phyloP scores from a whole-genome alignment of 192 early-diverging fungal genomes.

The Backusella morwellensis region DNA sequence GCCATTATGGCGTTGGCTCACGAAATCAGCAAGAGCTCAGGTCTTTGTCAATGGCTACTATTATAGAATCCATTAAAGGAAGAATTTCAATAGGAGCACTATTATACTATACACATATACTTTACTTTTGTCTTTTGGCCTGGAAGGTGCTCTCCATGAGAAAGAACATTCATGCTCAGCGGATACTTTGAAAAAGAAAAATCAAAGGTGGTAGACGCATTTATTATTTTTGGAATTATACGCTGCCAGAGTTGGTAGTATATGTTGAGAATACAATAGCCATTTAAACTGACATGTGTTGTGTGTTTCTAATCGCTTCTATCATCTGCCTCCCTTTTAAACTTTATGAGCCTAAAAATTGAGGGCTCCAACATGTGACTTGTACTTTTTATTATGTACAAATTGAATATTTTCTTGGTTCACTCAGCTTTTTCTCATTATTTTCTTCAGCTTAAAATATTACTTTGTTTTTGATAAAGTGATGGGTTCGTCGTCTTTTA shows the following conservation, averaged over 20 bases:
- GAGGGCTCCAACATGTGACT: not conserved
- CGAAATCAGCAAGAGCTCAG: not conserved
- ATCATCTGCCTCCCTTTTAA: too few relatives aligned
- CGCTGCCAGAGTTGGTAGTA: too few relatives aligned
- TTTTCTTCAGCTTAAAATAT: not conserved
- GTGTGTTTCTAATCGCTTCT: too few relatives aligned
- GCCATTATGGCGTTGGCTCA: not conserved
- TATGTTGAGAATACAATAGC: too few relatives aligned
- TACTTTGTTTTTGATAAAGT: not conserved
- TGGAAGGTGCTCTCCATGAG: not conserved
- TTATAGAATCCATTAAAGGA: not conserved
- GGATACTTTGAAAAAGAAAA: too few relatives aligned
- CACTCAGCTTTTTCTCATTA: not conserved
- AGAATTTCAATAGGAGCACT: not conserved
- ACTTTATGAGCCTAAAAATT: too few relatives aligned
- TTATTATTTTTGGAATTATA: too few relatives aligned
- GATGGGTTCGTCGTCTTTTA: constrained; percentile 35
- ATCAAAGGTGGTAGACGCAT: too few relatives aligned
- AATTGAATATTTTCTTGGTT: too few relatives aligned
- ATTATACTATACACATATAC: not conserved
- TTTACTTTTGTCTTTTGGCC: not conserved
- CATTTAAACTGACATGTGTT: too few relatives aligned
- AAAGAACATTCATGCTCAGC: too few relatives aligned
- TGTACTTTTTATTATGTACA: not conserved
- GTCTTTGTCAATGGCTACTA: not conserved